Evolutionary conservation across 2,329 filamentous ascomycete genomes (phyloP), one percentile per base, ranked within the genome.

Genomic region (Talaromyces pinophilus): DNA sequence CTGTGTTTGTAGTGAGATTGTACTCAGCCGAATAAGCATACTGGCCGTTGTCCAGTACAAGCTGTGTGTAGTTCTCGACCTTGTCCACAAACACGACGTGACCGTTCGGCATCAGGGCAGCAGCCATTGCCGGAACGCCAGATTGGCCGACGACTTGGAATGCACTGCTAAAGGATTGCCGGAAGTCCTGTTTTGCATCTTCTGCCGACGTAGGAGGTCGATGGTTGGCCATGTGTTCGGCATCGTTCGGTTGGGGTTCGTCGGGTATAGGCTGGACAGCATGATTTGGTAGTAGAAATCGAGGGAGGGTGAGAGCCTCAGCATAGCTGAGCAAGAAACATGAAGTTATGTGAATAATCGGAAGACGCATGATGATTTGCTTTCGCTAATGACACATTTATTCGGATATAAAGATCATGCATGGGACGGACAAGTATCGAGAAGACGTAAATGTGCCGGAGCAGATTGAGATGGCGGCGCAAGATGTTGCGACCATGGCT

Each of bases 51-150:
- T 80, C 67, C 7, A 87, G 79, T 68, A 79, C 83, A 55, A 88
- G 71, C 67, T 88, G 80, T 0, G 86, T 87, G 74, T 86, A 88
- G 73, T 88, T 84, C 73, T 88, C 86, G 35, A 88, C 80, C 73
- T 88, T 89, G 79, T 88, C 87, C 17, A 88, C 76, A 76, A 88
- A 88, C 44, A 86, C 80, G 11, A 88, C 85, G 62, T 81, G 80
- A 28, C 86, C 86, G 70, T 88, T 87, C 15, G 81, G 84, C 78
- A 88, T 80, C 25, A 88, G 79, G 70, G 81, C 85, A 68, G 86
- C 86, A 70, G 87, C 86, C 87, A 88, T 88, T 17, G 82, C 85
- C 48, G 86, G 86, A n/a, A 88, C 86, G 69, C 87, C 87, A 62
- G 85, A 85, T 66, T 82, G 76, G 19, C 85, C 86, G 64, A 85